These are phyloP conservation scores for Zymoseptoria pseudotritici DNA, from an alignment of 2,329 filamentous ascomycete genomes.

Conservation along the genomic window DNA sequence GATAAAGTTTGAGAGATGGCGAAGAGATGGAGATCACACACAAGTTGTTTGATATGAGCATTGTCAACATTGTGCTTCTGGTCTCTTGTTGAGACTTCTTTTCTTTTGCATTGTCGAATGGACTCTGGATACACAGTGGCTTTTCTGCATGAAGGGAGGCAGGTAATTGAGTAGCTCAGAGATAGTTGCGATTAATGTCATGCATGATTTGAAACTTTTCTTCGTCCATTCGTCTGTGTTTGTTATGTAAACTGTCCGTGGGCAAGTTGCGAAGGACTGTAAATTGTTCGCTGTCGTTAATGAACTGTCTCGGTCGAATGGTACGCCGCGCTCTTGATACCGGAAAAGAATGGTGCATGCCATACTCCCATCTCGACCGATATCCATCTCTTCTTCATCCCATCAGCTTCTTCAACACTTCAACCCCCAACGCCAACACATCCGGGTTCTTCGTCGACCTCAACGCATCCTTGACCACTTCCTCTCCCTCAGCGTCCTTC, in stretches of 20 bases:
- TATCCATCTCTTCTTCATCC: not conserved
- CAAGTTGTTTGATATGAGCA: not conserved
- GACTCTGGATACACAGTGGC: not conserved
- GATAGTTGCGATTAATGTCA: not conserved
- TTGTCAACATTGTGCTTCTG: not conserved
- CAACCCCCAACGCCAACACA: slow-evolving; percentile 43
- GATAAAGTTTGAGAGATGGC: not conserved
- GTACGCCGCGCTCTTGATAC: not conserved
- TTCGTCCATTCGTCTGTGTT: not conserved
- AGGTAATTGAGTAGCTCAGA: not conserved
- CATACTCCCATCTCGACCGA: not conserved
- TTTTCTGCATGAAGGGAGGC: not conserved
- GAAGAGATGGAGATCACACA: not conserved
- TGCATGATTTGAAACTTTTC: not conserved
- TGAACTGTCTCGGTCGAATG: not conserved
- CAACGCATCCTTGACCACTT: slow-evolving; percentile 61
- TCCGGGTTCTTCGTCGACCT: slow-evolving; percentile 61
- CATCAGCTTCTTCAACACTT: not conserved
- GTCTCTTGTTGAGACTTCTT: not conserved
- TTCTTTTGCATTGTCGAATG: not conserved
- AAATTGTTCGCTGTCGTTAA: not conserved
- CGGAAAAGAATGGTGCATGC: not conserved
- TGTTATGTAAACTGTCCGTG: too few relatives aligned
- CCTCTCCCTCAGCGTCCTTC: slow-evolving; percentile 52
- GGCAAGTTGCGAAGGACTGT: too few relatives aligned